Evolutionary conservation across 2,329 filamentous ascomycete genomes (phyloP).

Genomic region (Magnaporthiopsis incrustans): DNA sequence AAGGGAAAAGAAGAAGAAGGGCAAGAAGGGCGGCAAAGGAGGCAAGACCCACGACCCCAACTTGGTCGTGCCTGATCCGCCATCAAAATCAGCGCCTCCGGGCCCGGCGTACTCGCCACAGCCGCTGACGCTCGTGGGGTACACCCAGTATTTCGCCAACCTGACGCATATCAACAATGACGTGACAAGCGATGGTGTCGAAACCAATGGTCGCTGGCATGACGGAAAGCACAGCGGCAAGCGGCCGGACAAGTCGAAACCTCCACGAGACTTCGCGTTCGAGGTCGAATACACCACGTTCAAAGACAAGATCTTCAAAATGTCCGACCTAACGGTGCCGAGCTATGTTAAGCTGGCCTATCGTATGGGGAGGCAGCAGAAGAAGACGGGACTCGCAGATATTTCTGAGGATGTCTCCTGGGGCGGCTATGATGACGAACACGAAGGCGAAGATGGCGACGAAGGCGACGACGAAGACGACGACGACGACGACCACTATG

Average conservation of each 20-base stretch:
- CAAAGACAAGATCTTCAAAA: slow-evolving; percentile 63
- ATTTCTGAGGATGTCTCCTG: slow-evolving; percentile 12
- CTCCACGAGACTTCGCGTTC: slow-evolving; percentile 60
- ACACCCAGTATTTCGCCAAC: slow-evolving; percentile 90
- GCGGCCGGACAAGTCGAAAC: slow-evolving; percentile 42
- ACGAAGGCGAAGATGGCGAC: slow-evolving; percentile 5
- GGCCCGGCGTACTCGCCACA: slow-evolving; percentile 90
- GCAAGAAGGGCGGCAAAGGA: slow-evolving; percentile 33
- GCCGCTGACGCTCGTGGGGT: slow-evolving; percentile 67
- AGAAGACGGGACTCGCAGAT: slow-evolving; percentile 12
- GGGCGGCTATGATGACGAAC: slow-evolving; percentile 9
- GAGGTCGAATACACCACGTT: slow-evolving; percentile 83
- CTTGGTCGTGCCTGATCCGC: slow-evolving; percentile 60
- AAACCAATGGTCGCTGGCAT: slow-evolving; percentile 42
- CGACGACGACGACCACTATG: slow-evolving; percentile 10
- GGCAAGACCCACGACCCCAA: slow-evolving; percentile 51
- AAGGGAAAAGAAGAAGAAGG: slow-evolving; percentile 32
- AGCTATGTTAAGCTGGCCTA: slow-evolving; percentile 74
- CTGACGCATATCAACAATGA: slow-evolving; percentile 83
- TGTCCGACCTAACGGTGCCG: slow-evolving; percentile 77
- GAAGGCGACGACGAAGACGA: slow-evolving; percentile 20
- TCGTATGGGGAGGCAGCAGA: slow-evolving; percentile 51
- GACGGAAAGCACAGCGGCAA: slow-evolving; percentile 56
- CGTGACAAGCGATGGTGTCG: slow-evolving; percentile 27
- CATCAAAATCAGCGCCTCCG: slow-evolving; percentile 63